These are phyloP conservation scores for Lenzites betulinus DNA, from an alignment of 768 basidiomycete genomes.

Conservation along the genomic window DNA sequence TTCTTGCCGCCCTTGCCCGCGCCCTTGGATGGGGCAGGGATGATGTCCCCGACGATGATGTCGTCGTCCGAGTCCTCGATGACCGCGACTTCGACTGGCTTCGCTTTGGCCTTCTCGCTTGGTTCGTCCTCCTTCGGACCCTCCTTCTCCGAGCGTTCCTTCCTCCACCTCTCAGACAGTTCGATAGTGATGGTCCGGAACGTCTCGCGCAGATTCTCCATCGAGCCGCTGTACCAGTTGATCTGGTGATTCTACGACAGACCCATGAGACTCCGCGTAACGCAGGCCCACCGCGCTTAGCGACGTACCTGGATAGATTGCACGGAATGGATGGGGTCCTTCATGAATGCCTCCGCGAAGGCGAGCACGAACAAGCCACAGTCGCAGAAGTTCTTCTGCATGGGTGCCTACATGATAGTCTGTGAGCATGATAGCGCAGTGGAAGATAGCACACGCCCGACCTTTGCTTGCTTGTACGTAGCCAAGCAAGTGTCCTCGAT, in stretches of 20 bases:
- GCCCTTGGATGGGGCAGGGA: conserved; percentile 1
- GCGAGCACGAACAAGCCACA: conserved; percentile 94
- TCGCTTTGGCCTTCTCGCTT: conserved; percentile 28
- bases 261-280: neutral
- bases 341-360: conserved; percentile 77
- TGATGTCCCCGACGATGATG: conserved; percentile 39
- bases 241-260: conserved; percentile 38
- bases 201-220: conserved; percentile 48
- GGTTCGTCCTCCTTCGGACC: conserved; percentile 22
- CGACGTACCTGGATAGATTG: conserved; percentile 50
- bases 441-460: conserved; percentile 5
- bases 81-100: conserved; percentile 28
- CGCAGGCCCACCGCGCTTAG: too few relatives aligned
- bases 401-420: conserved; percentile 64
- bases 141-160: conserved; percentile 52
- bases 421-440: neutral
- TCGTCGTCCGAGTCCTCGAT: conserved; percentile 41
- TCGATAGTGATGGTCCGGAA: conserved; percentile 43
- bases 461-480: conserved; percentile 22
- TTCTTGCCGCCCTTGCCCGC: conserved; percentile 5
- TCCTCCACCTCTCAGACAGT: conserved; percentile 45
- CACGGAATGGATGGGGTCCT: conserved; percentile 53
- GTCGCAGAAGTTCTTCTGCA: conserved; percentile 87
- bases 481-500: conserved; percentile 21
- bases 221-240: conserved; percentile 55